A percentile compares a stretch with the other conserved stretches of the same genome.
phyloP scores from a whole-genome alignment of 805 yeast genomes.

The Hanseniaspora nectarophila region DNA sequence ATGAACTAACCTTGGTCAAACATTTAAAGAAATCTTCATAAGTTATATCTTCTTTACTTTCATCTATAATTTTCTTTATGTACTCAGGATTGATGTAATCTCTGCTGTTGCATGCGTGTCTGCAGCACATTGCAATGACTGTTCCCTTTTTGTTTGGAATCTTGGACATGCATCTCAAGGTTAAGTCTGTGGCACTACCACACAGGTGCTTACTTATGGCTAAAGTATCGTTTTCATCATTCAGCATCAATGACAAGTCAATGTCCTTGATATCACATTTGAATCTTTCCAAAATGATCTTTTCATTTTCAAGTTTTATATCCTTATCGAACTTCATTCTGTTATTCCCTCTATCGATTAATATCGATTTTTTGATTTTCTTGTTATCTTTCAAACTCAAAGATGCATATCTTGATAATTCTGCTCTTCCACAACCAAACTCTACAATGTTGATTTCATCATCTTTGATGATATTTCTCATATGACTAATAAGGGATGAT shows the following conservation, averaged over 20 bases:
- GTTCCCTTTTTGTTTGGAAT: constrained; percentile 33
- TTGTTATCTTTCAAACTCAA: constrained; percentile 1
- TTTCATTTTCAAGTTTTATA: constrained; percentile 40
- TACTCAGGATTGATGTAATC: constrained; percentile 25
- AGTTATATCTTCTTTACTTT: constrained; percentile 17
- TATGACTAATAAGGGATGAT: constrained; percentile 61
- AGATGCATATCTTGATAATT: constrained; percentile 54
- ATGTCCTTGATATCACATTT: constrained; percentile 76
- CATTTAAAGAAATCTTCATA: constrained; percentile 32
- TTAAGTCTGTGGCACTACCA: constrained; percentile 87
- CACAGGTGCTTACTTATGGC: constrained; percentile 82
- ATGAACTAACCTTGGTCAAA: constrained; percentile 58
- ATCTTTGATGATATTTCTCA: constrained; percentile 33
- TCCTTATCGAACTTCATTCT: constrained; percentile 69
- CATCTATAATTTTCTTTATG: constrained; percentile 33
- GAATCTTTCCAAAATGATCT: constrained; percentile 37
- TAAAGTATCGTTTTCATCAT: constrained; percentile 28
- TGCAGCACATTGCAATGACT: constrained; percentile 83
- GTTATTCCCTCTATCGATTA: constrained; percentile 66
- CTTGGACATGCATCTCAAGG: constrained; percentile 47
- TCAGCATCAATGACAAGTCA: constrained; percentile 37
- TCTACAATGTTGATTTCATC: constrained; percentile 40
- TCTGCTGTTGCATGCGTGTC: constrained; percentile 67
- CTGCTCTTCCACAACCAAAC: constrained; percentile 89
- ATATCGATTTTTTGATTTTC: constrained; percentile 23